phyloP scores from a whole-genome alignment of 805 yeast genomes.

The Teunomyces tritomae region DNA sequence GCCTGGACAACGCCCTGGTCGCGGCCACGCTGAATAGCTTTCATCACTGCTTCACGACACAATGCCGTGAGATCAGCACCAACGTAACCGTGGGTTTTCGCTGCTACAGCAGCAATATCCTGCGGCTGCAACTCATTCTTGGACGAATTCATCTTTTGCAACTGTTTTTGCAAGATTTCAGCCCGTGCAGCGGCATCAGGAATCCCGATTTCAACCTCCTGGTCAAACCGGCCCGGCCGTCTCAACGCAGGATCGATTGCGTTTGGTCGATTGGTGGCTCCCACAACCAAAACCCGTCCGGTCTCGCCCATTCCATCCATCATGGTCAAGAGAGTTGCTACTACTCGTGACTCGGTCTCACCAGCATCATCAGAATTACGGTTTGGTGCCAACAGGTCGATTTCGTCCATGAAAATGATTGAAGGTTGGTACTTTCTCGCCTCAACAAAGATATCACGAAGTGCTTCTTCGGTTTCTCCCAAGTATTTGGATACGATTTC shows the following conservation, averaged over 20 bases:
- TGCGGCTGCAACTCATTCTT: conserved; percentile 49
- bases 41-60: conserved; percentile 84
- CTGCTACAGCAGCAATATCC: conserved; percentile 62
- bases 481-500: conserved; percentile 87
- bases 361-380: conserved; percentile 83
- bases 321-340: conserved; percentile 79
- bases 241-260: conserved; percentile 69
- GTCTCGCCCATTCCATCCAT: conserved; percentile 74
- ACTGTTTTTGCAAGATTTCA: conserved; percentile 67
- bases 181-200: conserved; percentile 82
- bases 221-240: conserved; percentile 87
- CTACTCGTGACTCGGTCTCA: conserved; percentile 86
- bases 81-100: conserved; percentile 92
- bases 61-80: conserved; percentile 93
- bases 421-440: conserved; percentile 86
- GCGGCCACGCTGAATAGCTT: conserved; percentile 66
- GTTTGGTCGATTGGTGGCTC: conserved; percentile 73
- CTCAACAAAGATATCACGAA: conserved; percentile 80
- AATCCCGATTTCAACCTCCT: conserved; percentile 85
- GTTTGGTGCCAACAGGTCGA: conserved; percentile 87
- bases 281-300: conserved; percentile 66
- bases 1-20: conserved; percentile 19
- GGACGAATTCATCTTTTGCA: conserved; percentile 46
- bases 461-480: conserved; percentile 88
- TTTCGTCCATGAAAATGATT: conserved; percentile 85